Evolutionary conservation across 768 basidiomycete genomes (phyloP).

Genomic region (Xanthoconium purpureum): DNA sequence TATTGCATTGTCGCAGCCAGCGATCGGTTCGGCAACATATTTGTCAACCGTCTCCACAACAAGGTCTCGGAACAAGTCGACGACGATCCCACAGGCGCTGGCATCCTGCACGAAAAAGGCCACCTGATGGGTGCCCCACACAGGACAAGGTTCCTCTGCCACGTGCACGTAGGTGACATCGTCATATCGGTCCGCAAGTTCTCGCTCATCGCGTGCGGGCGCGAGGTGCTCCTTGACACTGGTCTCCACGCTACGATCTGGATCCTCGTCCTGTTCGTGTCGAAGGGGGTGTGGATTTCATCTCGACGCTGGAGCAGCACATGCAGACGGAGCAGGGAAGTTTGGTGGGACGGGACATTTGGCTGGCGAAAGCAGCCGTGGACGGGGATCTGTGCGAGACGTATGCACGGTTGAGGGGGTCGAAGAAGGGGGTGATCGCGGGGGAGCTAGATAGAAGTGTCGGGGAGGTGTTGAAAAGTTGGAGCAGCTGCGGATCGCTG

Average conservation of each 20-base stretch:
- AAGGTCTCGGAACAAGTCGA: too few relatives aligned
- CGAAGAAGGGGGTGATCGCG: slow-evolving; percentile 88
- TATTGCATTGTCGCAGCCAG: slow-evolving; percentile 92
- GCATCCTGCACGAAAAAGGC: too few relatives aligned
- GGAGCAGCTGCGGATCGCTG: slow-evolving; percentile 63
- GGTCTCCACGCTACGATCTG: slow-evolving; percentile 94
- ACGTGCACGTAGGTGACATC: slow-evolving; percentile 91
- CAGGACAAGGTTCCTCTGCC: slow-evolving; percentile 85
- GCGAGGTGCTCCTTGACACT: slow-evolving; percentile 94
- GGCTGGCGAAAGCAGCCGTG: slow-evolving; percentile 88
- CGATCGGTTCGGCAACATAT: slow-evolving; percentile 64
- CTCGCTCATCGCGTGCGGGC: slow-evolving; percentile 89
- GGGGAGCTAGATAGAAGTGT: slow-evolving; percentile 43
- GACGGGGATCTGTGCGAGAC: slow-evolving; percentile 38
- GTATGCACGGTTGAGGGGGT: slow-evolving; percentile 75
- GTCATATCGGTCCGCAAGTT: slow-evolving; percentile 89
- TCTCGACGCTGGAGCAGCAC: slow-evolving; percentile 44
- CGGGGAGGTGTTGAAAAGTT: slow-evolving; percentile 96
- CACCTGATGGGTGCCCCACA: slow-evolving; percentile 86
- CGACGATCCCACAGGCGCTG: too few relatives aligned
- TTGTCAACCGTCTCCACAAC: too few relatives aligned
- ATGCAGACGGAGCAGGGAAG: slow-evolving; percentile 87
- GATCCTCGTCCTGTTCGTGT: slow-evolving; percentile 90
- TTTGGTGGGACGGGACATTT: slow-evolving; percentile 84
- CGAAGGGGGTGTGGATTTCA: slow-evolving; percentile 97